phyloP scores from a whole-genome alignment of 2,329 filamentous ascomycete genomes.

The Cytospora schulzeri region DNA sequence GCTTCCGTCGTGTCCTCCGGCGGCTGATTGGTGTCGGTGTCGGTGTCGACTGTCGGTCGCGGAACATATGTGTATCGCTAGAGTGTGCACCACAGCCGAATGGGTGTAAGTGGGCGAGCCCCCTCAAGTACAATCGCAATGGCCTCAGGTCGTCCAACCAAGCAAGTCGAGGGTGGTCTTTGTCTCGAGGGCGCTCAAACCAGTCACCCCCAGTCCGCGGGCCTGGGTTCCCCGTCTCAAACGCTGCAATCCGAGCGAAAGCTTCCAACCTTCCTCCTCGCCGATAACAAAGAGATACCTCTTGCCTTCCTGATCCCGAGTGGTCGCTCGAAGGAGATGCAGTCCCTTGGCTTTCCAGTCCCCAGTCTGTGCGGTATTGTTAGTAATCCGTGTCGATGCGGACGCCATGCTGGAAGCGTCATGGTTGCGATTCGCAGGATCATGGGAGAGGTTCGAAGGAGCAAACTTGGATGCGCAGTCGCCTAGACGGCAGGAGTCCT shows the following conservation, averaged over 20 bases:
- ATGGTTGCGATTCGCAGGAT: conserved; percentile 9
- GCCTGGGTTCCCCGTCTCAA: conserved; percentile 63
- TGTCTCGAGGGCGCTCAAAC: conserved; percentile 57
- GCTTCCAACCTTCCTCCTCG: conserved; percentile 70
- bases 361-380: conserved; percentile 48
- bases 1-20: not conserved
- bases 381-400: conserved; percentile 38
- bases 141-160: conserved; percentile 48
- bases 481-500: conserved; percentile 61
- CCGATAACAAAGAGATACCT: conserved; percentile 65
- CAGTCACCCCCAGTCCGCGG: conserved; percentile 59
- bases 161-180: conserved; percentile 59
- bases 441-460: conserved; percentile 12
- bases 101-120: not conserved
- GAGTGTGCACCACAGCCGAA: not conserved
- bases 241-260: conserved; percentile 62
- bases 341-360: conserved; percentile 58
- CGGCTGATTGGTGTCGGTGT: not conserved
- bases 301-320: conserved; percentile 68
- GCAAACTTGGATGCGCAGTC: conserved; percentile 48
- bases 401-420: conserved; percentile 29
- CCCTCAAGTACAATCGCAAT: conserved; percentile 1
- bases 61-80: not conserved
- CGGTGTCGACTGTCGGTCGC: not conserved
- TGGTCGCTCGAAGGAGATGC: conserved; percentile 64